phyloP scores from a whole-genome alignment of 2,329 filamentous ascomycete genomes.

The Xylaria sp. region DNA sequence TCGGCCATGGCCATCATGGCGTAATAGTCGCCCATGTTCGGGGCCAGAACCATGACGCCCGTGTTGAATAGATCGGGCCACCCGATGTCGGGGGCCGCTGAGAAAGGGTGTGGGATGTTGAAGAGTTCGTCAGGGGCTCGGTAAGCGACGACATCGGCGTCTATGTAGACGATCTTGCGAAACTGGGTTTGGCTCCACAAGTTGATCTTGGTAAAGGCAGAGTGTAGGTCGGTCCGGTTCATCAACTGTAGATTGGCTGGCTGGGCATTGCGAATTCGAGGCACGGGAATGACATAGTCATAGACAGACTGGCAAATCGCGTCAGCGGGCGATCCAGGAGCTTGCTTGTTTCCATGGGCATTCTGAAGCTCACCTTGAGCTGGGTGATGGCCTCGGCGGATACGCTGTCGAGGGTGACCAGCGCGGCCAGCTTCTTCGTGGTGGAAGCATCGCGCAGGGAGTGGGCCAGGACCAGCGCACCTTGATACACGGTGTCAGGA shows the following conservation, averaged over 20 bases:
- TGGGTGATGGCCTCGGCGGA: slow-evolving; percentile 79
- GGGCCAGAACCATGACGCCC: slow-evolving; percentile 92
- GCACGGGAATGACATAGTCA: slow-evolving; percentile 88
- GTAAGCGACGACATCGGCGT: slow-evolving; percentile 92
- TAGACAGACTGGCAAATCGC: slow-evolving; percentile 73
- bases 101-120: slow-evolving; percentile 67
- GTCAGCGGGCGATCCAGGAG: slow-evolving; percentile 16
- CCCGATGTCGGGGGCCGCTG: slow-evolving; percentile 90
- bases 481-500: slow-evolving; percentile 58
- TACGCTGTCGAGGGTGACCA: slow-evolving; percentile 84
- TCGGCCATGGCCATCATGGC: slow-evolving; percentile 86
- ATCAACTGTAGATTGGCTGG: slow-evolving; percentile 90
- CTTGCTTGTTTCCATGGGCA: slow-evolving; percentile 3
- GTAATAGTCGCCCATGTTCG: slow-evolving; percentile 88
- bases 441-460: slow-evolving; percentile 92
- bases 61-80: slow-evolving; percentile 99
- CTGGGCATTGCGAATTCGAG: slow-evolving; percentile 78
- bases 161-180: slow-evolving; percentile 91
- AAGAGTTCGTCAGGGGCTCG: slow-evolving; percentile 95
- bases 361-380: slow-evolving; percentile 70
- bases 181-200: slow-evolving; percentile 94
- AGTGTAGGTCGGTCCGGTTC: slow-evolving; percentile 89
- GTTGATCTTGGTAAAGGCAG: slow-evolving; percentile 95
- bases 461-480: slow-evolving; percentile 92
- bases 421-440: slow-evolving; percentile 83